phyloP scores from a whole-genome alignment of 495 filamentous ascomycete genomes.

The Margaritispora aquatica region DNA sequence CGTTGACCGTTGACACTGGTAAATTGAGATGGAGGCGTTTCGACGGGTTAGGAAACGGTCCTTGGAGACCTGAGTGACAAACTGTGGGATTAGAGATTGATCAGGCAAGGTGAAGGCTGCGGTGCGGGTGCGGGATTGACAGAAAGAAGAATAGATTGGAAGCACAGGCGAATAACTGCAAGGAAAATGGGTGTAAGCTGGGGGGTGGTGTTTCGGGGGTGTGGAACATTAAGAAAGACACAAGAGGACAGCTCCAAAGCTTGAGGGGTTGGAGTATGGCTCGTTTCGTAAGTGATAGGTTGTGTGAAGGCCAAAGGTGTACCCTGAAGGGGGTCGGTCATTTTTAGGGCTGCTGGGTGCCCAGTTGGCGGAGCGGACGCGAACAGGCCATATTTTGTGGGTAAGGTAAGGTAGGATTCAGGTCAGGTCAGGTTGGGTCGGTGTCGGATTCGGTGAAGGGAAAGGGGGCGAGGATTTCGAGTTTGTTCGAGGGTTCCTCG shows the following conservation, averaged over 20 bases:
- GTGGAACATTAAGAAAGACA: slow-evolving; percentile 22
- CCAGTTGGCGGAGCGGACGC: not conserved
- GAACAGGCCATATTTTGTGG: too few species aligned
- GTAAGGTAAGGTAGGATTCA: too few species aligned
- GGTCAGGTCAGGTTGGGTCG: too few species aligned
- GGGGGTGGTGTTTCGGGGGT: too few species aligned
- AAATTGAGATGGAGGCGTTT: slow-evolving; percentile 13
- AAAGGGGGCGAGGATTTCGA: too few species aligned
- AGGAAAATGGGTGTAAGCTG: slow-evolving; percentile 42
- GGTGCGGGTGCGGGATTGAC: slow-evolving; percentile 42
- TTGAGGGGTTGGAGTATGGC: not conserved
- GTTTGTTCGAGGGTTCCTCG: not conserved
- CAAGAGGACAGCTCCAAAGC: not conserved
- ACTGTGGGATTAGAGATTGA: slow-evolving; percentile 35
- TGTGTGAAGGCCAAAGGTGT: not conserved
- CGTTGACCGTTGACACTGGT: not conserved
- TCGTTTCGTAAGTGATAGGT: not conserved
- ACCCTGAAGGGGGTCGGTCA: not conserved
- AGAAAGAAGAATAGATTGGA: slow-evolving; percentile 54
- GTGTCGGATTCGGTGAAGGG: too few species aligned
- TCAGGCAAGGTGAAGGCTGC: slow-evolving; percentile 43
- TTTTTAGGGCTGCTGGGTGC: not conserved
- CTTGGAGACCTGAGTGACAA: slow-evolving; percentile 20
- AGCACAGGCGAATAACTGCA: slow-evolving; percentile 35
- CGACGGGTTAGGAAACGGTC: slow-evolving; percentile 18